A percentile compares a stretch with the other conserved stretches of the same genome.
These are phyloP conservation scores for Boechera retrofracta DNA, from an alignment of 345 rosid species.

Conservation along the genomic window DNA sequence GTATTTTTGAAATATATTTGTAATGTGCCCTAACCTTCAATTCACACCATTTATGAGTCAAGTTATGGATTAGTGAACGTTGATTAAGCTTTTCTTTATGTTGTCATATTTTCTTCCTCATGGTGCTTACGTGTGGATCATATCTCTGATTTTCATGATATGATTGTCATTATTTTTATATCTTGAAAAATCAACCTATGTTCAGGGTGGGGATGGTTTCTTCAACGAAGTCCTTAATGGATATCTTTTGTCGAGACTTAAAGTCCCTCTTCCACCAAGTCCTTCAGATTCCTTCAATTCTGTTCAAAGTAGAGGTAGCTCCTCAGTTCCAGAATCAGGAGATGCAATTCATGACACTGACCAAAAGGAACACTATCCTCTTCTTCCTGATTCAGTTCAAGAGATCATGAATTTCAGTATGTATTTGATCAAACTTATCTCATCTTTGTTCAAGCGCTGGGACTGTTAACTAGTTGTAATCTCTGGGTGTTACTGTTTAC, in stretches of 20 bases:
- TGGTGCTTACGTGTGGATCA: constrained; percentile 3
- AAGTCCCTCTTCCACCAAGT: constrained; percentile 80
- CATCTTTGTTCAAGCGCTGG: constrained; percentile 15
- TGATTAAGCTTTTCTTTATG: constrained; percentile 14
- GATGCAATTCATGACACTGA: constrained; percentile 48
- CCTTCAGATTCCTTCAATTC: constrained; percentile 61
- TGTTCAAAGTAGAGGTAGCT: constrained; percentile 47
- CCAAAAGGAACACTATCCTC: constrained; percentile 59
- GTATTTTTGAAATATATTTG: constrained; percentile 1
- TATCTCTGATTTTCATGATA: constrained; percentile 6
- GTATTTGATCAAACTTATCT: constrained; percentile 39
- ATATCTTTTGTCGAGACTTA: constrained; percentile 75
- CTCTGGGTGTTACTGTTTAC: constrained; percentile 29
- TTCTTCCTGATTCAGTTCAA: constrained; percentile 49
- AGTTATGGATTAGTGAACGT: constrained; percentile 25
- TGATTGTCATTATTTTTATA: not conserved
- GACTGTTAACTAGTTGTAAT: constrained; percentile 37
- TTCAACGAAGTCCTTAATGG: constrained; percentile 93
- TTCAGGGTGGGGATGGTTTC: constrained; percentile 98
- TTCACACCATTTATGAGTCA: constrained; percentile 11
- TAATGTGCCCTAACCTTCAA: constrained; percentile 6
- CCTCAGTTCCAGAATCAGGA: constrained; percentile 46
- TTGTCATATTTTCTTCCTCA: constrained; percentile 19
- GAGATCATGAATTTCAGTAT: constrained; percentile 52
- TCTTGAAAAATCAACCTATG: not conserved